Conservation (phyloP, 805 yeast genomes). For the Lachancea waltii region DNA sequence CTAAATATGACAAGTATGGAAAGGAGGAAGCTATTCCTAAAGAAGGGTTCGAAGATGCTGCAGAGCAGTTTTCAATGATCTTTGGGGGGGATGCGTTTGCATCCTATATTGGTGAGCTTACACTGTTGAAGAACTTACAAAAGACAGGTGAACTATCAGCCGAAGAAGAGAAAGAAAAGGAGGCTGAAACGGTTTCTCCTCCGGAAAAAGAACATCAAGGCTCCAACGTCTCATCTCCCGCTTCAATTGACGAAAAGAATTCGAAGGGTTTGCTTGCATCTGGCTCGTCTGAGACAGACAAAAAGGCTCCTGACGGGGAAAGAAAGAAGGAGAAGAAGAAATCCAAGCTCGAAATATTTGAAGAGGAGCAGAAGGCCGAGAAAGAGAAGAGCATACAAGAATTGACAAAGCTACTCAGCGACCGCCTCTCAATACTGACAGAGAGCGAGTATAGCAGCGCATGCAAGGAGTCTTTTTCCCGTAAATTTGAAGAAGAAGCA, state of each 20-base stretch:
- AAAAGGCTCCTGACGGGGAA: slow-evolving; percentile 11
- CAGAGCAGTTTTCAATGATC: slow-evolving; percentile 61
- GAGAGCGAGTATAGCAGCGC: slow-evolving; percentile 60
- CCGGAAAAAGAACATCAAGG: slow-evolving; percentile 9
- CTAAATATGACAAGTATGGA: slow-evolving; percentile 69
- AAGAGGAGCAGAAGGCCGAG: slow-evolving; percentile 67
- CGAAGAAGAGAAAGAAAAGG: slow-evolving; percentile 39
- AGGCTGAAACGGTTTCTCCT: slow-evolving; percentile 24
- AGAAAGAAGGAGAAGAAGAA: slow-evolving; percentile 37
- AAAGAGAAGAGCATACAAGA: slow-evolving; percentile 59
- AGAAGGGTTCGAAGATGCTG: slow-evolving; percentile 71
- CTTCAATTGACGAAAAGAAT: slow-evolving; percentile 3
- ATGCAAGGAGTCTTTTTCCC: slow-evolving; percentile 55
- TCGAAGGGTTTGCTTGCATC: background rate
- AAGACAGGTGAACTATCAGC: slow-evolving; percentile 49
- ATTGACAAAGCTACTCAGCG: slow-evolving; percentile 52
- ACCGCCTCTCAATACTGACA: slow-evolving; percentile 46
- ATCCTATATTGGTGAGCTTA: slow-evolving; percentile 82
- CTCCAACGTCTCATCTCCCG: no score
- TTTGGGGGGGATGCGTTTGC: slow-evolving; percentile 89
- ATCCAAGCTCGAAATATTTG: slow-evolving; percentile 52
- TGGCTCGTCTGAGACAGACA: no score
- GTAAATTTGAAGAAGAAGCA: slow-evolving; percentile 72
- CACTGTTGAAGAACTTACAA: slow-evolving; percentile 68
- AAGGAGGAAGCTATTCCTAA: slow-evolving; percentile 63